Evolutionary conservation across 305 asterid genomes (phyloP), one percentile per base, ranked within the genome.

Genomic region (Fraxinus ornus): DNA sequence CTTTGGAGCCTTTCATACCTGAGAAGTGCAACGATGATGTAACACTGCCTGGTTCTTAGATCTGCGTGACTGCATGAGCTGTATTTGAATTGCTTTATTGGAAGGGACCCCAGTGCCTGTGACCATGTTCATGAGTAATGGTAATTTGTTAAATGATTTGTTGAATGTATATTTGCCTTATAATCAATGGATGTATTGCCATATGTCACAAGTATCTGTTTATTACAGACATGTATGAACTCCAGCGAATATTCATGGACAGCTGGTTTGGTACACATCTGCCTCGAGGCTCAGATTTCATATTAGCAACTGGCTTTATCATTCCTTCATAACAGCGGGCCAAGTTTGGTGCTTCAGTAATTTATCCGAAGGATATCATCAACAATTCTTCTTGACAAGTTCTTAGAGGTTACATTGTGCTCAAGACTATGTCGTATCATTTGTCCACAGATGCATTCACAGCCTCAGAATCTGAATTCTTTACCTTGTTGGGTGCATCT

Each of bases 1-100:
- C 98, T 55, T 82, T 96, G 92, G 97, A 93, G 84, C 93, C 95
- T 82, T 90, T 96, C 86, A 87, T 85, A 81, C 90, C 83, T 76
- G 89, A 89, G 49, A 55, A 55, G 71, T 72, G 41, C 10, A 73
- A 77, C 21, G 80, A 72, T 52, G 62, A 66, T 76, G 55, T 37
- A 32, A 15, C 39, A 26, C 37, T 62, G 78, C 79, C 81, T 10
- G 52, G 24, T 85, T 71, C 87, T 66, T 88, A 86, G 84, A 75
- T 73, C 13, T 55, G 33, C 30, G 17, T 76, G 62, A 52, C 21
- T 52, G 62, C 22, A 52, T 17, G 76, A 77, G 7, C 84, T 68
- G 28, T 13, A 68, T 47, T 17, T 68, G 13, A 60, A 52, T 7
- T 66, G 60, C 82, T 74, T 74, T 22, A 74, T 32, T 44, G 84